These are phyloP conservation scores for Viridothelium virens DNA, from an alignment of 495 filamentous ascomycete genomes.

Conservation along the genomic window DNA sequence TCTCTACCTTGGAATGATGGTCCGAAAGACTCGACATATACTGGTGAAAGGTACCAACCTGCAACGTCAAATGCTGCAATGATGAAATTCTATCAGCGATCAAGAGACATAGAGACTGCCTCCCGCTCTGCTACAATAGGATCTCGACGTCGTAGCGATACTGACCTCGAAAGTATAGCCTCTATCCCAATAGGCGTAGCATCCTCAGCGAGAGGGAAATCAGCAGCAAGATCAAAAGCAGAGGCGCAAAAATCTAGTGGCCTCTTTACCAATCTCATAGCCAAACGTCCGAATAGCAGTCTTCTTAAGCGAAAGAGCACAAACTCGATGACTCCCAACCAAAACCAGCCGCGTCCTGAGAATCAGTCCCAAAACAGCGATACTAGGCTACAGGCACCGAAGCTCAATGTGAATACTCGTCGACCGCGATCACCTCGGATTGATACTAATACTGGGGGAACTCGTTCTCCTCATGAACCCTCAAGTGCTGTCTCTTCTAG, in stretches of 20 bases:
- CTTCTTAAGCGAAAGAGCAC: constrained; percentile 27
- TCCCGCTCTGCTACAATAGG: constrained; percentile 33
- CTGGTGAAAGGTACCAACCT: constrained; percentile 26
- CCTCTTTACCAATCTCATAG: constrained; percentile 26
- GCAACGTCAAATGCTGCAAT: constrained; percentile 32
- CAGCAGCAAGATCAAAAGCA: constrained; percentile 17
- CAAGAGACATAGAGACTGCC: constrained; percentile 29
- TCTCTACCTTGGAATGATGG: constrained; percentile 24
- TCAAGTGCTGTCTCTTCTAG: constrained; percentile 42
- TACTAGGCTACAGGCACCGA: constrained; percentile 19
- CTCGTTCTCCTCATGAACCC: constrained; percentile 19
- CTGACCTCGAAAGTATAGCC: constrained; percentile 28
- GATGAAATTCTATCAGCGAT: constrained; percentile 27
- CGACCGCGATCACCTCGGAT: constrained; percentile 29
- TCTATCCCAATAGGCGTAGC: constrained; percentile 15
- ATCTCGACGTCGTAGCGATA: constrained; percentile 30
- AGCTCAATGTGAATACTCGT: constrained; percentile 27
- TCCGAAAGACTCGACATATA: constrained; percentile 8
- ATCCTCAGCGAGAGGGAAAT: constrained; percentile 21
- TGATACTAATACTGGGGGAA: constrained; percentile 25
- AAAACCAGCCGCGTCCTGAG: constrained; percentile 17
- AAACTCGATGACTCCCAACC: background rate
- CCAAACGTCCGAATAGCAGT: constrained; percentile 26
- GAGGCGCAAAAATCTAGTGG: constrained; percentile 23
- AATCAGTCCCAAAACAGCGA: constrained; percentile 17